A percentile compares a stretch with the other conserved stretches of the same genome.
phyloP scores from a whole-genome alignment of 1,284 basidiomycete species.

The Rhodotorula sp. region DNA sequence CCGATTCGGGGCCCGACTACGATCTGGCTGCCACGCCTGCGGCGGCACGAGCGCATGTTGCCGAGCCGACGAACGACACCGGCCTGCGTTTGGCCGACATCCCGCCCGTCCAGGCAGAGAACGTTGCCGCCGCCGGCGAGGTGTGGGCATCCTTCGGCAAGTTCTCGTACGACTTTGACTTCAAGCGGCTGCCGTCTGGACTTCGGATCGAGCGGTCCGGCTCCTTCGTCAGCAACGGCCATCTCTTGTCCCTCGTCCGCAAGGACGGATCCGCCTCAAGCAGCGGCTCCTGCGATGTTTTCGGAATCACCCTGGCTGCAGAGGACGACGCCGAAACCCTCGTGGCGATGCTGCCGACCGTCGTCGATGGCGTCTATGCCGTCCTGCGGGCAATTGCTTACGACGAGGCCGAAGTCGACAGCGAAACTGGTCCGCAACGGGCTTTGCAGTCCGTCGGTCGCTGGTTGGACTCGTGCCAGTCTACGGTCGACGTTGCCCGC shows the following conservation, averaged over 20 bases:
- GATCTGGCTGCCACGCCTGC: not conserved
- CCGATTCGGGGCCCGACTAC: not conserved
- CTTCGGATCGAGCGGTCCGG: constrained; percentile 54
- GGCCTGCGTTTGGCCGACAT: not conserved
- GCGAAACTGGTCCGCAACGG: not conserved
- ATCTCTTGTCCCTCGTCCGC: constrained; percentile 55
- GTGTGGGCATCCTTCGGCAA: constrained; percentile 38
- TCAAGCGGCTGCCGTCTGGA: constrained; percentile 57
- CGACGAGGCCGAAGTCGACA: not conserved
- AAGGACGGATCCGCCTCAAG: constrained; percentile 29
- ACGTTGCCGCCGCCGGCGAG: constrained; percentile 6
- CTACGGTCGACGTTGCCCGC: constrained; percentile 37
- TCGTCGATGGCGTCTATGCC: constrained; percentile 55
- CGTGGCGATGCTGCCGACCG: constrained; percentile 51
- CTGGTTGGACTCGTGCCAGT: constrained; percentile 43
- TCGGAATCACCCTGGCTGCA: constrained; percentile 51
- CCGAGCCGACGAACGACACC: not conserved
- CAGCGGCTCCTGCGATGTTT: constrained; percentile 7
- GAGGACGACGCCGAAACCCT: constrained; percentile 53
- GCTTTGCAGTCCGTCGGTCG: constrained; percentile 53
- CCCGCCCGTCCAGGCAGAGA: not conserved
- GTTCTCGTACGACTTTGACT: constrained; percentile 57
- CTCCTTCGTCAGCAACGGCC: constrained; percentile 61
- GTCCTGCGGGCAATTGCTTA: not conserved
- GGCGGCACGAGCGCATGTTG: not conserved